phyloP scores from a whole-genome alignment of 176 grass and related monocot species.

The Otatea glauca region DNA sequence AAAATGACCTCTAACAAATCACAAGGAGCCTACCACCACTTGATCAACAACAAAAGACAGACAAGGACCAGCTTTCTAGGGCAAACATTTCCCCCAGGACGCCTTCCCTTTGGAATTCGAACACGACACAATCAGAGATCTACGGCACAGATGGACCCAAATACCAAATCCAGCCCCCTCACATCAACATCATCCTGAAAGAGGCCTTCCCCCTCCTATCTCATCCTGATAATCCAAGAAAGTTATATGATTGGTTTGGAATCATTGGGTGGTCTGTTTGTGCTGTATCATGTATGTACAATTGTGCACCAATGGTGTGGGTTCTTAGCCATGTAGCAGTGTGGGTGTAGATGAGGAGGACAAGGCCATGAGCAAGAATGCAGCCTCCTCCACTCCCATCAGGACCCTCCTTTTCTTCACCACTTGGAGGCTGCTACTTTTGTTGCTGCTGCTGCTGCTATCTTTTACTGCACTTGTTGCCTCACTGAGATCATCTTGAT shows the following conservation, averaged over 20 bases:
- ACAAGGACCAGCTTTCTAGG: constrained; percentile 17
- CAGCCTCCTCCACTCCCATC: constrained; percentile 81
- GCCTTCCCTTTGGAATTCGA: constrained; percentile 19
- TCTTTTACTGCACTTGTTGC: constrained; percentile 38
- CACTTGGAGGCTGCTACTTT: constrained; percentile 45
- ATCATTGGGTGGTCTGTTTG: constrained; percentile 39
- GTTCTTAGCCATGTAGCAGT: constrained; percentile 56
- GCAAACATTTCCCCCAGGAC: constrained; percentile 9
- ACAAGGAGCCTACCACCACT: constrained; percentile 33
- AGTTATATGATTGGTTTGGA: constrained; percentile 47
- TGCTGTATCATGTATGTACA: constrained; percentile 40
- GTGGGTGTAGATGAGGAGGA: constrained; percentile 66
- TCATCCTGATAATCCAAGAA: constrained; percentile 45
- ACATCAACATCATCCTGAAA: constrained; percentile 44
- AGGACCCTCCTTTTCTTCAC: constrained; percentile 73
- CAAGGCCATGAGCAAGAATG: constrained; percentile 85
- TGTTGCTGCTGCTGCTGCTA: constrained; percentile 13
- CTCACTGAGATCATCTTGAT: constrained; percentile 9
- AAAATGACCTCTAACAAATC: constrained; percentile 29
- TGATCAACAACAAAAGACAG: constrained; percentile 28
- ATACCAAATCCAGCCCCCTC: constrained; percentile 35
- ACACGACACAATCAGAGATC: constrained; percentile 33
- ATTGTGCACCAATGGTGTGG: constrained; percentile 19
- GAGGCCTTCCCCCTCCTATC: constrained; percentile 14
- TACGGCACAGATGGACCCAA: constrained; percentile 37